Percentiles rank a stretch among this genome's conserved stretches.
Conservation (phyloP, 106 monocot species). For the Dendrobium catenatum region DNA sequence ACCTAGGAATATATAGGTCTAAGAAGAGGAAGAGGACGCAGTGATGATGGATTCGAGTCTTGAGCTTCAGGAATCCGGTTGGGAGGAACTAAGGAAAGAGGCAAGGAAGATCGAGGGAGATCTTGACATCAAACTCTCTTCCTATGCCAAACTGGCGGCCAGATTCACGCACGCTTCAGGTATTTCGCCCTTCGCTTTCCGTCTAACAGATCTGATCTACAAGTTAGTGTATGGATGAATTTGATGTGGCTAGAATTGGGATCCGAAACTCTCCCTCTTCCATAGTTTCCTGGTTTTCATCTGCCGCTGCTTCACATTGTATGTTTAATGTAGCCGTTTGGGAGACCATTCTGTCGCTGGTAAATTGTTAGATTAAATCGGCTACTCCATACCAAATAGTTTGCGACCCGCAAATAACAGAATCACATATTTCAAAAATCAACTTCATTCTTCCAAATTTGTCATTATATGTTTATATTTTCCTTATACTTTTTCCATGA, state of each 20-base stretch:
- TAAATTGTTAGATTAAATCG: not conserved
- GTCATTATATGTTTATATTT: not conserved
- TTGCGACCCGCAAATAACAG: not conserved
- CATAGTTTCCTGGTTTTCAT: not conserved
- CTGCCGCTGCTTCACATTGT: not conserved
- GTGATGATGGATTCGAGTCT: slow-evolving; percentile 10
- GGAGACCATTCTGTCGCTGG: not conserved
- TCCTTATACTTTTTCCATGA: not conserved
- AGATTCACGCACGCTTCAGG: slow-evolving; percentile 33
- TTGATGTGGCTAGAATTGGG: not conserved
- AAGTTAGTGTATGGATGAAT: not conserved
- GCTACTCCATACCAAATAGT: not conserved
- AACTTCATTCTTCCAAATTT: not conserved
- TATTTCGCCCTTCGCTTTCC: not conserved
- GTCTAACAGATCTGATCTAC: not conserved
- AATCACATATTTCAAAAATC: not conserved
- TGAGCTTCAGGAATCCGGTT: slow-evolving; percentile 19
- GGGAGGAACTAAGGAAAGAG: slow-evolving; percentile 25
- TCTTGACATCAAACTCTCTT: slow-evolving; percentile 92
- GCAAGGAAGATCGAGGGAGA: slow-evolving; percentile 88
- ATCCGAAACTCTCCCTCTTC: not conserved
- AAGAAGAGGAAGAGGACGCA: not conserved
- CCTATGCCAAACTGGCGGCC: slow-evolving; percentile 87
- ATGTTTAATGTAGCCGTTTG: not conserved
- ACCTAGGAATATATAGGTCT: not conserved